Percentiles rank a stretch among this genome's conserved stretches.
Evolutionary conservation across 352 stramenopile species (phyloP).

Genomic region (Phytophthora sansomeana): DNA sequence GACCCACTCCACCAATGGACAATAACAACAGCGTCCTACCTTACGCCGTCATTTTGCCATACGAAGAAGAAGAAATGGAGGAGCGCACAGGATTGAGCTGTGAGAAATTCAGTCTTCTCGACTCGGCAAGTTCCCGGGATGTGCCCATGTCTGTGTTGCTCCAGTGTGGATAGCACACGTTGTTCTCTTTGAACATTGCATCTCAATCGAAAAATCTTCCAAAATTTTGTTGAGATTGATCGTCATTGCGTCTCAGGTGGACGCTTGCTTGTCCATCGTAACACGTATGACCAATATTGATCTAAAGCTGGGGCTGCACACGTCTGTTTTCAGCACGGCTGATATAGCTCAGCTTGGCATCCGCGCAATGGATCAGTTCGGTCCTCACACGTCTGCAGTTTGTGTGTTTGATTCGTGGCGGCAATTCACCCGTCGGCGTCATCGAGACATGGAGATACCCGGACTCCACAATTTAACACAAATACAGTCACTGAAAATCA

Average conservation of each 20-base stretch:
- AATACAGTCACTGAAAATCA: background rate
- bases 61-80: slow-evolving; percentile 33
- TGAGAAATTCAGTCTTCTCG: slow-evolving; percentile 32
- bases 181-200: background rate
- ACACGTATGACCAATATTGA: background rate
- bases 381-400: background rate
- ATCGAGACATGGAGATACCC: background rate
- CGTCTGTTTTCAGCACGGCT: background rate
- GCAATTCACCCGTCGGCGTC: background rate
- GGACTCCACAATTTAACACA: background rate
- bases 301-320: slow-evolving; percentile 7
- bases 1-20: background rate
- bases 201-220: too few species aligned
- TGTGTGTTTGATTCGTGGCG: background rate
- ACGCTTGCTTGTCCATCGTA: background rate
- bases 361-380: background rate
- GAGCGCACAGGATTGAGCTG: slow-evolving; percentile 32
- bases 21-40: background rate
- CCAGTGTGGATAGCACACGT: slow-evolving; percentile 24
- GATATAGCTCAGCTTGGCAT: background rate
- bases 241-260: background rate
- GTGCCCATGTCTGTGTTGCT: slow-evolving; percentile 31
- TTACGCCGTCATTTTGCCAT: slow-evolving; percentile 44
- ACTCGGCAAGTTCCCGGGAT: slow-evolving; percentile 28
- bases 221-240: too few species aligned